These are phyloP conservation scores for Cercospora berteroae DNA, from an alignment of 2,329 filamentous ascomycete genomes.

Conservation along the genomic window DNA sequence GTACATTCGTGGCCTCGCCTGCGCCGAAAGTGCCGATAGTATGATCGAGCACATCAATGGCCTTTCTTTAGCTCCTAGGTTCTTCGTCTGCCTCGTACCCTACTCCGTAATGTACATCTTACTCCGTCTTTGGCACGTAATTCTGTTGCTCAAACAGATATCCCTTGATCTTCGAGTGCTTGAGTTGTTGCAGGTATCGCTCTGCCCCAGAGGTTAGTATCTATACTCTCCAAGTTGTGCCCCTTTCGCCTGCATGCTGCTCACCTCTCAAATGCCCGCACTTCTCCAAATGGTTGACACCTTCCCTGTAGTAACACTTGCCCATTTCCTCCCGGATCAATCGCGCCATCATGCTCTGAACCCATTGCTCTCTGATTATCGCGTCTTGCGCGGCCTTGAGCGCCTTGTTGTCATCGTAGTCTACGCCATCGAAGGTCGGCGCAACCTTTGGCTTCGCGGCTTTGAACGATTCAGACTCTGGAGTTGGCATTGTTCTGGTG, in stretches of 20 bases:
- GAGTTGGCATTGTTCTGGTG: conserved; percentile 64
- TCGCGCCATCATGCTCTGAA: conserved; percentile 83
- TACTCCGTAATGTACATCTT: neutral
- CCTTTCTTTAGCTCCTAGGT: neutral
- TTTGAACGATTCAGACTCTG: conserved; percentile 78
- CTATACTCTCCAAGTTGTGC: neutral
- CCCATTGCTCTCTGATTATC: conserved; percentile 83
- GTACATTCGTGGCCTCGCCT: neutral
- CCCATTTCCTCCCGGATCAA: conserved; percentile 78
- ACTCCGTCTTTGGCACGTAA: conserved; percentile 47
- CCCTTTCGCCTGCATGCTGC: conserved; percentile 35
- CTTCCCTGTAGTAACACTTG: conserved; percentile 82
- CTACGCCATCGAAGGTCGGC: conserved; percentile 80
- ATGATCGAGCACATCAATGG: neutral
- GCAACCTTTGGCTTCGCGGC: conserved; percentile 79
- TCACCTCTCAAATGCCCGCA: conserved; percentile 77
- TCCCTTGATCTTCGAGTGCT: conserved; percentile 73
- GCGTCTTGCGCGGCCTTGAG: conserved; percentile 82
- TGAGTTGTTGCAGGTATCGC: conserved; percentile 74
- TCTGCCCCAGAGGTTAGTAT: conserved; percentile 50
- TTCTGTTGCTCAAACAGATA: conserved; percentile 79
- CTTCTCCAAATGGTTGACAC: conserved; percentile 85
- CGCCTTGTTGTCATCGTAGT: conserved; percentile 77
- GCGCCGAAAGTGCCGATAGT: neutral
- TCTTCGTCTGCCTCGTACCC: neutral